A percentile compares a stretch with the other conserved stretches of the same genome.
Conservation (phyloP, 2,329 filamentous ascomycete species). For the Dothideomycetes sp. region DNA sequence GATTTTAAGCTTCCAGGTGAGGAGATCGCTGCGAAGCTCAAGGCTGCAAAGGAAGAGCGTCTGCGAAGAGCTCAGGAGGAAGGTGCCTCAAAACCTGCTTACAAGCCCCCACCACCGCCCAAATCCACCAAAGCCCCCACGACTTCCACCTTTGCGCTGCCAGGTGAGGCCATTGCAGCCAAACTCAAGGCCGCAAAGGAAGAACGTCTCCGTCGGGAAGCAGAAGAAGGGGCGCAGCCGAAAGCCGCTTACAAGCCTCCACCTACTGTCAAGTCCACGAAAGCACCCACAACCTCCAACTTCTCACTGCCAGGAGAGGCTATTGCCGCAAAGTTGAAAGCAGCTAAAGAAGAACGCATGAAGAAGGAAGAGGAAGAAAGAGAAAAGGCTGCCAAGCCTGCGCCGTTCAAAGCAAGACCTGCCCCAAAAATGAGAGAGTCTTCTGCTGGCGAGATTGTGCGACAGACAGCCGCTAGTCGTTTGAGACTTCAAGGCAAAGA, state of each 20-base stretch:
- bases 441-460: slow-evolving; percentile 25
- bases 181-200: slow-evolving; percentile 43
- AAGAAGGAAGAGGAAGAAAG: slow-evolving; percentile 23
- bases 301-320: slow-evolving; percentile 46
- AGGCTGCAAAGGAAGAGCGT: slow-evolving; percentile 41
- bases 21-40: slow-evolving; percentile 44
- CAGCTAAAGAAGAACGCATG: slow-evolving; percentile 30
- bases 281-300: slow-evolving; percentile 40
- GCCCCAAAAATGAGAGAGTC: slow-evolving; percentile 25
- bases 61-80: slow-evolving; percentile 34
- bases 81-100: background rate
- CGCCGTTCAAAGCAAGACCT: slow-evolving; percentile 42
- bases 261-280: slow-evolving; percentile 39
- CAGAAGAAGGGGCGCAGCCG: slow-evolving; percentile 15
- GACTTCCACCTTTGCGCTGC: slow-evolving; percentile 38
- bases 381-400: slow-evolving; percentile 17
- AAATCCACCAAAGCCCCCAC: slow-evolving; percentile 16
- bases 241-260: slow-evolving; percentile 26
- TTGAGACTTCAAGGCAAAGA: slow-evolving; percentile 23
- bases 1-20: slow-evolving; percentile 46
- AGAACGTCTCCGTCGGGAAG: slow-evolving; percentile 38
- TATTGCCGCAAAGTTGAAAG: slow-evolving; percentile 44
- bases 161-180: slow-evolving; percentile 44
- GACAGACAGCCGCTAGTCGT: slow-evolving; percentile 37
- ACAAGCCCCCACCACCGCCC: background rate